phyloP scores from a whole-genome alignment of 345 rosid species.

The Eutrema japonicum region DNA sequence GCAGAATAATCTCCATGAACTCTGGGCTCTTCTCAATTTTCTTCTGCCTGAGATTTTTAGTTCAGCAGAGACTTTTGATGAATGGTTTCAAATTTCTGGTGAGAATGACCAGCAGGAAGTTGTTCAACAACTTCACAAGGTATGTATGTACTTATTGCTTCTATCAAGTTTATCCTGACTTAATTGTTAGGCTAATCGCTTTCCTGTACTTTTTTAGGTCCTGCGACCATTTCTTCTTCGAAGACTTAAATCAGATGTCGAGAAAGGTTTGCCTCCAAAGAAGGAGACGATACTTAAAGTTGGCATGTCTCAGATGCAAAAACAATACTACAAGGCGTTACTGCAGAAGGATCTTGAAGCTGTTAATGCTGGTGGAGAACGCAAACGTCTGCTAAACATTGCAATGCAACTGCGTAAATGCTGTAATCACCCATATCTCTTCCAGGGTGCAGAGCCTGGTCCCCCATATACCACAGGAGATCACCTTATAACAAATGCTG shows the following conservation, averaged over 20 bases:
- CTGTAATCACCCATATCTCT: conserved; percentile 99
- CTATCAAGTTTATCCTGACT: neutral
- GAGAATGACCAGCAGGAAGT: conserved; percentile 99
- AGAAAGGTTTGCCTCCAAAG: conserved; percentile 98
- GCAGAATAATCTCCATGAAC: conserved; percentile 99
- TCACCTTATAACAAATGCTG: conserved; percentile 90
- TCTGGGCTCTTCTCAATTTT: conserved; percentile 98
- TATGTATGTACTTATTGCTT: conserved; percentile 43
- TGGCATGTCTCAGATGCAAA: conserved; percentile 99
- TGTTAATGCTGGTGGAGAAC: conserved; percentile 99
- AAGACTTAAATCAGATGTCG: conserved; percentile 95
- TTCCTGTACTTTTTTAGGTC: conserved; percentile 52
- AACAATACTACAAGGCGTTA: conserved; percentile 85
- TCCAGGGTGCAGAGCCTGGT: conserved; percentile 99
- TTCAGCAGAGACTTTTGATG: conserved; percentile 99
- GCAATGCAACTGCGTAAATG: conserved; percentile 99
- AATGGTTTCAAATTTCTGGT: conserved; percentile 99
- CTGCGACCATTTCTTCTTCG: conserved; percentile 99
- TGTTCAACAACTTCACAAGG: conserved; percentile 99
- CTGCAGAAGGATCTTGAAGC: conserved; percentile 99
- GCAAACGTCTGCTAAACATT: conserved; percentile 92
- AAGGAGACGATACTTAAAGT: conserved; percentile 98
- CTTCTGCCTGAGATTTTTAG: conserved; percentile 96
- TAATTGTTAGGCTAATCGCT: conserved; percentile 9
- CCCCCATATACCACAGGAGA: conserved; percentile 99